A percentile compares a stretch with the other conserved stretches of the same genome.
Conservation (phyloP, 1,284 basidiomycete genomes). For the Tilletia caries region DNA sequence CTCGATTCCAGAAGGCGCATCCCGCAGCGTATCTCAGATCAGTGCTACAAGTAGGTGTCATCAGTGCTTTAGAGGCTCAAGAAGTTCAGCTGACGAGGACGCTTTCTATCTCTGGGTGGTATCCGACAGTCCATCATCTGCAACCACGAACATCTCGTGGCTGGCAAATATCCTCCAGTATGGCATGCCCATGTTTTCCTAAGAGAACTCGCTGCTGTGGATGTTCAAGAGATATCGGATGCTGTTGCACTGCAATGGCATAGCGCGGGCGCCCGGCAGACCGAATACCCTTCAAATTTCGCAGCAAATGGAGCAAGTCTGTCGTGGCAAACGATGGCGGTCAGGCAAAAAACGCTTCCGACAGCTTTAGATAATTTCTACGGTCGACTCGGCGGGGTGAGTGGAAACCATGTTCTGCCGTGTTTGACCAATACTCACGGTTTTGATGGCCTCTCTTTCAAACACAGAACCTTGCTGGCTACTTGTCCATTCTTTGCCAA, state of each 20-base stretch:
- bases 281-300: not conserved
- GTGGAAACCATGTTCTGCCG: too few relatives aligned
- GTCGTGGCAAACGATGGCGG: not conserved
- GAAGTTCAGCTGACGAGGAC: not conserved
- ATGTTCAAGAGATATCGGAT: slow-evolving; percentile 1
- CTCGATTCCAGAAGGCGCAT: not conserved
- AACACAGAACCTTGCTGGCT: slow-evolving; percentile 32
- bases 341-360: not conserved
- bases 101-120: slow-evolving; percentile 28
- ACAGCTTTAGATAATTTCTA: not conserved
- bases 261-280: not conserved
- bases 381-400: not conserved
- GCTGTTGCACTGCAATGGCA: not conserved
- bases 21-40: slow-evolving; percentile 3
- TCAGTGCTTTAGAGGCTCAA: too few relatives aligned
- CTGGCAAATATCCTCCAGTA: slow-evolving; percentile 26
- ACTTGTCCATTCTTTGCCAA: slow-evolving; percentile 31
- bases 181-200: slow-evolving; percentile 31
- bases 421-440: too few relatives aligned
- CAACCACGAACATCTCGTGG: slow-evolving; percentile 29
- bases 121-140: slow-evolving; percentile 27
- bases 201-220: slow-evolving; percentile 27
- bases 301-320: not conserved
- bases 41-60: not conserved
- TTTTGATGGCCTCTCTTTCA: too few relatives aligned